Base-by-base conservation (phyloP, 495 filamentous ascomycete genomes). In the Aspergillus hancockii region DNA sequence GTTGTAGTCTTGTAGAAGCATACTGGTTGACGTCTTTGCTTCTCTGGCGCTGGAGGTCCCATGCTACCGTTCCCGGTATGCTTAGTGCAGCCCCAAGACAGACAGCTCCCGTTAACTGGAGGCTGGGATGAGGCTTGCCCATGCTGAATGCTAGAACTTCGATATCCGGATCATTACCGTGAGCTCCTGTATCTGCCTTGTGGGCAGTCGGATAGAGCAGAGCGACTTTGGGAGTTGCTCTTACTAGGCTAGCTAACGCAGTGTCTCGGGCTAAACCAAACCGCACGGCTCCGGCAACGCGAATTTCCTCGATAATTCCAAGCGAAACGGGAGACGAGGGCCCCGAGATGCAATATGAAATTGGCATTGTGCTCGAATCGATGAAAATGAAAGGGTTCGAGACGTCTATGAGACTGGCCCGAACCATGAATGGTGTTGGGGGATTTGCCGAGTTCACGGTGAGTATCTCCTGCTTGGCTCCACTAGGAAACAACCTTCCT, bases 371-470 rank as follows among this genome's bases (percentile, higher is more conserved):
- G 13, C 47, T 31, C 12, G 58, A 40, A 59, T 71, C 71, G 3
- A 75, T 65, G 12, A 75, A 60, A 21, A 75, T 66, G 34, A 75
- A 75, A 13, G 72, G 71, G 36, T 75, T 75, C 3, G 67, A 66
- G 1, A 61, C 64, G 40, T 75, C 72, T 7, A 75, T 65, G 10
- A 75, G 54, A 13, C 63, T 75, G 9, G 55, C 69, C 23, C 56
- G 56, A 2, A 72, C 65, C 1, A 21, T 34, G 34, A 43, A 68
- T 52, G 14, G 25, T 9, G 14, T 58, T 59, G 12, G 47, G 4
- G 40, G 2, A 9, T 16, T 12, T 2, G 12, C 40, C 5, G 63
- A 60, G 2, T 46, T 40, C n/a, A 73, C 58, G 13, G 36, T 49
- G 0, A 73, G 43, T 13, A 18, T 52, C 7, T 70, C 65, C 49